Base-by-base conservation (phyloP, 2,329 filamentous ascomycete genomes). In the Sordariomycetes sp. region DNA sequence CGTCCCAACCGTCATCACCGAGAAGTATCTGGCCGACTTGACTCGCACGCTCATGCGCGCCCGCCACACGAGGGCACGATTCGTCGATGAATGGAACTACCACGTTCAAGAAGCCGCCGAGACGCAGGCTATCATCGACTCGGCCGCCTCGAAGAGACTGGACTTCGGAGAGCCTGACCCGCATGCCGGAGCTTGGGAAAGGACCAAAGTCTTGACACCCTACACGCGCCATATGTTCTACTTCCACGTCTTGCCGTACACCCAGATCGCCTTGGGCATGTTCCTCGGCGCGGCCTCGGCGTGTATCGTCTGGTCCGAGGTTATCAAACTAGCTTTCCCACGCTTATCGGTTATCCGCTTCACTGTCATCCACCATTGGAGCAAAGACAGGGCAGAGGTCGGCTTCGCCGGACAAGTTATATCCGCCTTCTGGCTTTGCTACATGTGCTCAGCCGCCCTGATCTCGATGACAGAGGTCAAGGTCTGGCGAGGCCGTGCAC, bases 401-500 rank as follows among this genome's bases (percentile, higher is more conserved):
- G 86, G 86, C 14, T 87, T 96, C 46, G 82, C 80, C 3, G 86
- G 87, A 5, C 92, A 98, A 54, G 56, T 87, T 29, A 81, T 90
- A 32, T 84, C 90, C 1, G 80, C 86, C 3, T 64, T 77, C 11
- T 98, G 92, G 92, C 80, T 98, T 40, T 69, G 88, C 37, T 98
- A 98, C 65, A 98, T 98, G 92, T 94, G 85, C 55, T 70, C 83
- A 11, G 87, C 87, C 30, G 86, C 92, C 5, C 73, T 96, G 33
- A 83, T 78, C 37, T 88, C 87, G 7, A 80, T 98, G 50, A 86
- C 82, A 11, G 86, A 94, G 52, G 86, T 94, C 47, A 93, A 92
- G 50, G 87, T 95, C n/a, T 98, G 92, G 92, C 84, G 92, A 37
- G 92, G 93, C 32, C 79, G 92, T 21, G 90, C 92, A 0, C 68